Conservation (phyloP, 805 yeast species). For the Ogataea haglerorum region DNA sequence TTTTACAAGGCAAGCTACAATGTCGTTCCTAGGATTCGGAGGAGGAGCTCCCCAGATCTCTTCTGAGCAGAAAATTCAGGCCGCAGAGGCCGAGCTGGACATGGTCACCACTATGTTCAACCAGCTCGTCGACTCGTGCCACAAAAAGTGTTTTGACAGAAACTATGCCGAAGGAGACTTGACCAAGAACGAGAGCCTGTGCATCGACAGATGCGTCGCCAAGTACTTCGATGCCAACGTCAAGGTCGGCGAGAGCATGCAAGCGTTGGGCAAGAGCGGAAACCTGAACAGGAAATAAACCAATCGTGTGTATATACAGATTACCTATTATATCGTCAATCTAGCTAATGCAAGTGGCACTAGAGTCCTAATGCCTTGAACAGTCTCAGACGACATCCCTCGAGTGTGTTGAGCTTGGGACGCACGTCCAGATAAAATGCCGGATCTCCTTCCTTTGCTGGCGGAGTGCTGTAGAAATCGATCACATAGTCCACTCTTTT, state of each 20-base stretch:
- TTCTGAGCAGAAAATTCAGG: conserved; percentile 72
- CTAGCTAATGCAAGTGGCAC: not conserved
- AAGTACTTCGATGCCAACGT: conserved; percentile 93
- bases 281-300: conserved; percentile 22
- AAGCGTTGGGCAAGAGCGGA: conserved; percentile 36
- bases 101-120: conserved; percentile 98
- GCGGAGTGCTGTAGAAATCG: conserved; percentile 62
- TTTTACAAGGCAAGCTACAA: conserved; percentile 25
- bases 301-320: conserved; percentile 11
- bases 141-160: conserved; percentile 73
- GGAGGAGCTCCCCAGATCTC: conserved; percentile 69
- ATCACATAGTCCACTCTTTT: conserved; percentile 81
- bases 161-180: conserved; percentile 70
- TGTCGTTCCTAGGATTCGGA: conserved; percentile 77
- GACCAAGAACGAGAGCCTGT: conserved; percentile 74
- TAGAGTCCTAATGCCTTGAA: conserved; percentile 54
- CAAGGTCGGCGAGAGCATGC: conserved; percentile 77
- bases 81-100: conserved; percentile 96
- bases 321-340: not conserved
- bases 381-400: conserved; percentile 73
- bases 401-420: conserved; percentile 80
- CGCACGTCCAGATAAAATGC: conserved; percentile 81
- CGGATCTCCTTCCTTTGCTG: conserved; percentile 40
- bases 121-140: conserved; percentile 82
- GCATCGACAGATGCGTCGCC: conserved; percentile 94